Percentiles rank a stretch among this genome's conserved stretches.
Evolutionary conservation across 225 moss, liverwort and hornwort genomes (phyloP).

Genomic region (Ulota crispa): DNA sequence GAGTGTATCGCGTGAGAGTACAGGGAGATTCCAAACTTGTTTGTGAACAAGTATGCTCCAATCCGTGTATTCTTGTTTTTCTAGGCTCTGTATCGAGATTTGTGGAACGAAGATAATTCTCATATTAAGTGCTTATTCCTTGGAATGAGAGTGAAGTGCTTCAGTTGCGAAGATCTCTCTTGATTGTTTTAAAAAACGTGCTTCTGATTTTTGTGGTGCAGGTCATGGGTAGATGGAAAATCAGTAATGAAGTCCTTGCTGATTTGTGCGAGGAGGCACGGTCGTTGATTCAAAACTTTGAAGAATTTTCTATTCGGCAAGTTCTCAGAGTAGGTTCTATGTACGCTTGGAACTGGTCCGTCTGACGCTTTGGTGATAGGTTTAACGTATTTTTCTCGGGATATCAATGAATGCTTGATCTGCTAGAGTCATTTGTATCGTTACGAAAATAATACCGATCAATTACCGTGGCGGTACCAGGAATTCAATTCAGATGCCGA

Average conservation of each 20-base stretch:
- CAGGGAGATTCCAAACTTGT: conserved; percentile 96
- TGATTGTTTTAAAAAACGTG: background rate
- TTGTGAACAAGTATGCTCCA: conserved; percentile 71
- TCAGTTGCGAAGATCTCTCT: background rate
- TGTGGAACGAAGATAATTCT: background rate
- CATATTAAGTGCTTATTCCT: background rate
- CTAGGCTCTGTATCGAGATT: background rate
- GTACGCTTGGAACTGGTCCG: background rate
- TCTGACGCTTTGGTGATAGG: background rate
- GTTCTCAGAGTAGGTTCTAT: conserved; percentile 68
- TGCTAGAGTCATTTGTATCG: background rate
- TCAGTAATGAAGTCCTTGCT: conserved; percentile 49
- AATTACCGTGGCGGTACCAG: conserved; percentile 25
- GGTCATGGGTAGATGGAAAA: conserved; percentile 72
- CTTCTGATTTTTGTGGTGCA: conserved; percentile 34
- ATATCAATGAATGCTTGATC: conserved; percentile 1
- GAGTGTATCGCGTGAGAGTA: conserved; percentile 74
- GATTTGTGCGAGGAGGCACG: conserved; percentile 65
- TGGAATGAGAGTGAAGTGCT: background rate
- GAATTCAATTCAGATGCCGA: conserved; percentile 79
- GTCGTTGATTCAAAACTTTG: conserved; percentile 59
- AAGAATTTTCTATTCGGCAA: conserved; percentile 72
- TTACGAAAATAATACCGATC: background rate
- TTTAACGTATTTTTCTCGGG: background rate
- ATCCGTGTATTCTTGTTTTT: conserved; percentile 10